phyloP scores from a whole-genome alignment of 2,329 filamentous ascomycete species.

The Aspergillaceae sp. region DNA sequence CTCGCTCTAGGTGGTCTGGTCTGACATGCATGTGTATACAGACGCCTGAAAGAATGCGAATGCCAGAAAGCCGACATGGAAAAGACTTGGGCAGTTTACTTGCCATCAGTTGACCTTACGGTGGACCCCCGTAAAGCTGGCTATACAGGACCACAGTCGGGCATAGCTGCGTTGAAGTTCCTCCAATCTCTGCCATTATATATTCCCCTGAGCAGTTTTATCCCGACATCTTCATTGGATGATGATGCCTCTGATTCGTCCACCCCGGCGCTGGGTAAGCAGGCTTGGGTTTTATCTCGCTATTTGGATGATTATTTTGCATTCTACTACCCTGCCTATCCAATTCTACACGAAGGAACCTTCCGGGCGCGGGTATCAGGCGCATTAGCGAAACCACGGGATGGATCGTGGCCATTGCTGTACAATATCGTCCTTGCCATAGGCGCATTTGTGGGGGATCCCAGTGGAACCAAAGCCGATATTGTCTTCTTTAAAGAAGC shows the following conservation, averaged over 20 bases:
- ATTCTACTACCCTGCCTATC: conserved; percentile 12
- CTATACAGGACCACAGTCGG: conserved; percentile 13
- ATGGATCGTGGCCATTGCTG: conserved; percentile 12
- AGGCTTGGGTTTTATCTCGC: conserved; percentile 2
- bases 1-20: not conserved
- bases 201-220: conserved; percentile 10
- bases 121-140: conserved; percentile 12
- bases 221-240: conserved; percentile 10
- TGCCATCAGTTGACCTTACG: conserved; percentile 11
- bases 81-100: conserved; percentile 8
- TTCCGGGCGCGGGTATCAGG: conserved; percentile 13
- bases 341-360: conserved; percentile 12
- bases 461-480: conserved; percentile 10
- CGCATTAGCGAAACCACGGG: conserved; percentile 11
- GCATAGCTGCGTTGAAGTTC: conserved; percentile 11
- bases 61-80: conserved; percentile 8
- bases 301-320: conserved; percentile 13
- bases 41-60: conserved; percentile 10
- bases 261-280: conserved; percentile 1
- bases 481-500: conserved; percentile 12
- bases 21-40: not conserved
- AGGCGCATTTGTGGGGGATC: conserved; percentile 12
- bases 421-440: conserved; percentile 13
- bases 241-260: conserved; percentile 6
- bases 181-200: conserved; percentile 11